Conservation (phyloP, 768 basidiomycete species). For the Xerocomellus amylosporus region DNA sequence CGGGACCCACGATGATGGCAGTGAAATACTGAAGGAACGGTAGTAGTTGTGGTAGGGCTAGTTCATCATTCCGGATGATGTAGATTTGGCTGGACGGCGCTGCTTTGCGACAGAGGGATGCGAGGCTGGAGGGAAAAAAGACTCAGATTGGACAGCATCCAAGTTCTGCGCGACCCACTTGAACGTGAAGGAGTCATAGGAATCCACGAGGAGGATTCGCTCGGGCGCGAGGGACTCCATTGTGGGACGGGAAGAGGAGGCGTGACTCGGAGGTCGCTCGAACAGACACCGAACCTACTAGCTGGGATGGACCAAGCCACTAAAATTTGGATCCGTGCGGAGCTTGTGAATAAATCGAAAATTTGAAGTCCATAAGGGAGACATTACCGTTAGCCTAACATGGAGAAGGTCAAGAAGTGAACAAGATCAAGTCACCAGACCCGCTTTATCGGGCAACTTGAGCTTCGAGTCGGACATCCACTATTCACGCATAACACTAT, state of each 20-base stretch:
- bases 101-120: conserved; percentile 61
- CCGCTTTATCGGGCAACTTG: background rate
- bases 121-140: conserved; percentile 49
- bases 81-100: conserved; percentile 61
- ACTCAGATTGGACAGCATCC: background rate
- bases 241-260: conserved; percentile 5
- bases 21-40: conserved; percentile 59
- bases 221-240: conserved; percentile 34
- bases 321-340: background rate
- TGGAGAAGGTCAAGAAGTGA: background rate
- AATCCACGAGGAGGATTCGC: conserved; percentile 70
- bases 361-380: background rate
- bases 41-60: conserved; percentile 48
- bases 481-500: conserved; percentile 12
- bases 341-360: background rate
- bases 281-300: background rate
- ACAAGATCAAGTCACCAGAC: background rate
- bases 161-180: conserved; percentile 52
- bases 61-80: conserved; percentile 71
- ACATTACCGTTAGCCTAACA: background rate
- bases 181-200: conserved; percentile 87
- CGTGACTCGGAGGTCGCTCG: background rate
- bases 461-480: background rate
- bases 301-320: background rate
- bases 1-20: conserved; percentile 73